These are phyloP conservation scores for Diaporthe ilicicola DNA, from an alignment of 2,329 filamentous ascomycete genomes.

Conservation along the genomic window DNA sequence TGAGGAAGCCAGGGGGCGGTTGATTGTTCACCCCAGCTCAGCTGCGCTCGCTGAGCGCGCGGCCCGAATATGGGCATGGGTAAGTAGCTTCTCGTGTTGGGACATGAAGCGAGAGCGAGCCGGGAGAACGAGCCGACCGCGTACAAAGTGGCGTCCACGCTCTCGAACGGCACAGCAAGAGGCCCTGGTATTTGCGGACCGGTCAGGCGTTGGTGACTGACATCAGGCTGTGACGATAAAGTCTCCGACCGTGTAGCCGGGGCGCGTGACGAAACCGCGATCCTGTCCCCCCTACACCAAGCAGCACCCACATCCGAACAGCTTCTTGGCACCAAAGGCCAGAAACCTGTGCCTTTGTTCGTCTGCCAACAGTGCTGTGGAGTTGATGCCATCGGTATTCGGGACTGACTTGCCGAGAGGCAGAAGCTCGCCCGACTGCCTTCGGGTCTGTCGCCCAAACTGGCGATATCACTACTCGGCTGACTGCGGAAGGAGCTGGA, in stretches of 20 bases:
- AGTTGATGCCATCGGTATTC: too few species aligned
- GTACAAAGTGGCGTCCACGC: background rate
- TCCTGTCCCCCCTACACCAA: background rate
- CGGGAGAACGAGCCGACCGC: conserved; percentile 1
- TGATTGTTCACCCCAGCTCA: background rate
- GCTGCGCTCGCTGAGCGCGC: background rate
- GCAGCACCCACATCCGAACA: background rate
- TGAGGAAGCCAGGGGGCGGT: background rate
- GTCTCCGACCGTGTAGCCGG: background rate
- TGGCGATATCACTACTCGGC: background rate
- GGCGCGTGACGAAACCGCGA: background rate
- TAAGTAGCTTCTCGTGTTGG: background rate
- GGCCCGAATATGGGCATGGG: background rate
- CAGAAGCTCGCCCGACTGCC: too few species aligned
- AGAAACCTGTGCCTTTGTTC: background rate
- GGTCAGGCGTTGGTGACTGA: background rate
- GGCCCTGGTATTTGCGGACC: background rate
- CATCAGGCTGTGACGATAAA: conserved; percentile 1
- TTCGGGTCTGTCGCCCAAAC: too few species aligned
- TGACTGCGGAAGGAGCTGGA: background rate
- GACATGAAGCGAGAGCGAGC: background rate
- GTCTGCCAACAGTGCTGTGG: too few species aligned
- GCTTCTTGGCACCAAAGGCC: too few species aligned
- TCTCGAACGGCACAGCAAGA: background rate
- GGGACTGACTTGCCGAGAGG: too few species aligned